Evolutionary conservation across 2,329 filamentous ascomycete species (phyloP).

Genomic region (Coniochaeta prunicola): DNA sequence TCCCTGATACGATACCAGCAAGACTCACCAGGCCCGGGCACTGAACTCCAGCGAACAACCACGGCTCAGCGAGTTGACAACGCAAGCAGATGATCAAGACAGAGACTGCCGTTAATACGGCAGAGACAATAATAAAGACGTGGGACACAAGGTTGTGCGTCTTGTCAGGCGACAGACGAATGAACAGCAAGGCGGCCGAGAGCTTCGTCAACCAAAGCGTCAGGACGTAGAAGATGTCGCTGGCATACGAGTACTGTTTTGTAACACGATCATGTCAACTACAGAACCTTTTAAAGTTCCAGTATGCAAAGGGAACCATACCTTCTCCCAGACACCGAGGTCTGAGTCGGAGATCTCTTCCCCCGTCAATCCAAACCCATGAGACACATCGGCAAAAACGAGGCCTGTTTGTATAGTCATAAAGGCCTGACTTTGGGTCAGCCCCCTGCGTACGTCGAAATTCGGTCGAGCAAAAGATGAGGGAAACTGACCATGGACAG

Average conservation of each 20-base stretch:
- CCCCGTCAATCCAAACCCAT: slow-evolving; percentile 30
- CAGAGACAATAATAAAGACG: slow-evolving; percentile 25
- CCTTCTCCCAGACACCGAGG: slow-evolving; percentile 24
- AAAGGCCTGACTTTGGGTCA: slow-evolving; percentile 17
- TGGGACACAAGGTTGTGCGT: slow-evolving; percentile 27
- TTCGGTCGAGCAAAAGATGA: background rate
- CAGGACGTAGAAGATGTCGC: slow-evolving; percentile 34
- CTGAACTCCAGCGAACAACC: slow-evolving; percentile 20
- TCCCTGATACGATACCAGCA: too few species aligned
- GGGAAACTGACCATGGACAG: slow-evolving; percentile 18
- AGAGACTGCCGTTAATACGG: slow-evolving; percentile 28
- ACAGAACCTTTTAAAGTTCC: background rate
- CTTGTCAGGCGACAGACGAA: slow-evolving; percentile 34
- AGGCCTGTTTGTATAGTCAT: slow-evolving; percentile 26
- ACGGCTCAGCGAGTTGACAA: slow-evolving; percentile 28
- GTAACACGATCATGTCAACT: background rate
- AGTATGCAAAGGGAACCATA: slow-evolving; percentile 7
- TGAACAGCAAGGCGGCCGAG: slow-evolving; percentile 32
- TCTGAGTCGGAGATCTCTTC: slow-evolving; percentile 13
- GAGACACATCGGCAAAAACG: slow-evolving; percentile 26
- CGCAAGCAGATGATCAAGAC: slow-evolving; percentile 30
- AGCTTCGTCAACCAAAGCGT: slow-evolving; percentile 34
- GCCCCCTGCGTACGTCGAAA: background rate
- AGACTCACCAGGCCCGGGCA: slow-evolving; percentile 24
- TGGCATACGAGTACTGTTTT: slow-evolving; percentile 24